Base-by-base conservation (phyloP, 495 filamentous ascomycete species). In the Hypoxylon crocopeplum region DNA sequence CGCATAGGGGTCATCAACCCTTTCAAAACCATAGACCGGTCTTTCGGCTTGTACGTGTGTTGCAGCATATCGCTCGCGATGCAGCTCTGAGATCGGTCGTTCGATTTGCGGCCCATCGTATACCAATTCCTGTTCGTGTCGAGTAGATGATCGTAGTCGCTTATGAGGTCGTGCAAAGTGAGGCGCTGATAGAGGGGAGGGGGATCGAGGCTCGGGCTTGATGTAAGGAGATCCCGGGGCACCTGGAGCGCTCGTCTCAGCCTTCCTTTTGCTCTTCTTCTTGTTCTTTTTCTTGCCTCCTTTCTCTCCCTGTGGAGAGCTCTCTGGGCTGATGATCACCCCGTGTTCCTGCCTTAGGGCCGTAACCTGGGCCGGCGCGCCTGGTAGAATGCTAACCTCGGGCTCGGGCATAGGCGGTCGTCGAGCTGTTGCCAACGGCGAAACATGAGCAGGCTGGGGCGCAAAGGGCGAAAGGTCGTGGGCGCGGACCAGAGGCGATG, bases 141-240 rank as follows among this genome's bases (percentile, higher is more conserved):
- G 79, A 37, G 78, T 61, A 25, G 73, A 69, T 27, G 82, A 80
- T 56, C 80, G 79, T 38, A 83, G 74, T 36, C 81, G 75, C 58
- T 82, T 84, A 38, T 70, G 67, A 5, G 82, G 80, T 30, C 79
- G 75, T 33, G 76, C 67, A 44, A 77, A 77, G 25, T 74, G 78
- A 25, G 78, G 77, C 49, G 83, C 82, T 38, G 79, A 74, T 42
- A 90, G 78, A 11, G 88, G 90, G 15, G 90, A 91, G 2, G 90
- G 90, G 1, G 92, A 96, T 10, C 88, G 79, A 6, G 92, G 92
- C 69, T 97, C 93, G 56, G 88, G 82, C 67, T 97, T 97, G 67
- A 97, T 92, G 64, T 84, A 84, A 6, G 88, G 80, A 20, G 77
- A 80, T 10, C 63, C 72, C 4, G 70, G 68, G 11, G 57, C 48